These are phyloP conservation scores for Aureobasidium sp. DNA, from an alignment of 2,329 filamentous ascomycete genomes.

Conservation along the genomic window DNA sequence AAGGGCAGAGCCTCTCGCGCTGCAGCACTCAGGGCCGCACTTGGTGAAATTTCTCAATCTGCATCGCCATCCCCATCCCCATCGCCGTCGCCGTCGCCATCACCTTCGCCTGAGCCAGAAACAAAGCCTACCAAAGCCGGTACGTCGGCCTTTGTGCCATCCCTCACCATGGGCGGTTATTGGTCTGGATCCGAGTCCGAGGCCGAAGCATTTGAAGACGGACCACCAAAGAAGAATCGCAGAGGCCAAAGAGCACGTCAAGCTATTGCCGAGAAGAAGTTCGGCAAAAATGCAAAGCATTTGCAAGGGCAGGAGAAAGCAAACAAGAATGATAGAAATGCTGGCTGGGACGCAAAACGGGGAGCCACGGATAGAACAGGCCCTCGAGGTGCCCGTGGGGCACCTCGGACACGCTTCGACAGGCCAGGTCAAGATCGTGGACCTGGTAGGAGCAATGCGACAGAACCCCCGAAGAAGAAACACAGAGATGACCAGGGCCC, in stretches of 20 bases:
- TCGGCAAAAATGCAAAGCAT: constrained; percentile 63
- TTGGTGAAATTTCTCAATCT: constrained; percentile 18
- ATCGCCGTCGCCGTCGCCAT: constrained; percentile 25
- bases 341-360: constrained; percentile 52
- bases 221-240: constrained; percentile 60
- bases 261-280: constrained; percentile 75
- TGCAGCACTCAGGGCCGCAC: constrained; percentile 19
- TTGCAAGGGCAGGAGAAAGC: constrained; percentile 40
- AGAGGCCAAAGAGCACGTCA: constrained; percentile 71
- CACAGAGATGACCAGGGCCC: constrained; percentile 44
- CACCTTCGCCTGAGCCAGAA: constrained; percentile 19
- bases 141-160: constrained; percentile 61
- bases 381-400: constrained; percentile 19
- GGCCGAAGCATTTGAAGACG: constrained; percentile 51
- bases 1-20: constrained; percentile 18
- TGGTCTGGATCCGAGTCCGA: constrained; percentile 69
- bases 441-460: constrained; percentile 20
- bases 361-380: constrained; percentile 40
- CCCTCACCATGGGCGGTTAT: constrained; percentile 70
- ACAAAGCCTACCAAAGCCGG: constrained; percentile 23
- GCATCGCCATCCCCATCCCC: constrained; percentile 25
- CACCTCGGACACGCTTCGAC: constrained; percentile 20
- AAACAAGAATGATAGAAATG: constrained; percentile 35
- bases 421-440: constrained; percentile 21
- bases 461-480: constrained; percentile 25